These are phyloP conservation scores for Priceomyces medius DNA, from an alignment of 805 yeast genomes.

Conservation along the genomic window DNA sequence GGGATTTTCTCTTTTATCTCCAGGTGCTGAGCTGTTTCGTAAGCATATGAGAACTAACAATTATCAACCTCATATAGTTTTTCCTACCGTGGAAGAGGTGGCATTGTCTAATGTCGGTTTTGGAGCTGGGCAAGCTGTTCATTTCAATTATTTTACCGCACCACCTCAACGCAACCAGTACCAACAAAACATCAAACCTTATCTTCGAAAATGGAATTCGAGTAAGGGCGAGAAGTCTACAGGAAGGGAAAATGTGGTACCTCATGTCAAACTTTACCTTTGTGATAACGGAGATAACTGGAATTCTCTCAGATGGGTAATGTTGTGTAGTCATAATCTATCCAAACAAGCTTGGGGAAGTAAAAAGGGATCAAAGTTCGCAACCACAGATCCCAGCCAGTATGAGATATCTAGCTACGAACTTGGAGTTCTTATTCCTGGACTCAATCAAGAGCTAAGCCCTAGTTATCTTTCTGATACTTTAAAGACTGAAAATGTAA, in stretches of 20 bases:
- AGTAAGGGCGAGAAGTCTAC: slow-evolving; percentile 13
- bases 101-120: slow-evolving; percentile 43
- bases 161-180: slow-evolving; percentile 34
- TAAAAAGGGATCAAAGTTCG: slow-evolving; percentile 10
- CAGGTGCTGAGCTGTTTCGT: slow-evolving; percentile 22
- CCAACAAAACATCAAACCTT: slow-evolving; percentile 37
- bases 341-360: slow-evolving; percentile 84
- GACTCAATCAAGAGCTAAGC: slow-evolving; percentile 23
- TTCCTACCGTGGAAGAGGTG: slow-evolving; percentile 44
- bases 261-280: slow-evolving; percentile 70
- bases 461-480: slow-evolving; percentile 47
- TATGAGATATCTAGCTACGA: slow-evolving; percentile 39
- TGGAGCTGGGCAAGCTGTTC: slow-evolving; percentile 50
- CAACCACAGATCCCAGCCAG: slow-evolving; percentile 14
- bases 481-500: slow-evolving; percentile 8
- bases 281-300: slow-evolving; percentile 52
- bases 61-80: slow-evolving; percentile 38
- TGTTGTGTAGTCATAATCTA: slow-evolving; percentile 72
- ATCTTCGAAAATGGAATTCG: slow-evolving; percentile 46
- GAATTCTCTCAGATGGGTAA: slow-evolving; percentile 59
- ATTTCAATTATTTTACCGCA: slow-evolving; percentile 37
- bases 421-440: slow-evolving; percentile 32
- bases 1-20: slow-evolving; percentile 21
- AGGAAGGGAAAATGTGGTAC: slow-evolving; percentile 43
- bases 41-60: slow-evolving; percentile 23